These are phyloP conservation scores for Balansia obtecta DNA, from an alignment of 2,329 filamentous ascomycete species.

Conservation along the genomic window DNA sequence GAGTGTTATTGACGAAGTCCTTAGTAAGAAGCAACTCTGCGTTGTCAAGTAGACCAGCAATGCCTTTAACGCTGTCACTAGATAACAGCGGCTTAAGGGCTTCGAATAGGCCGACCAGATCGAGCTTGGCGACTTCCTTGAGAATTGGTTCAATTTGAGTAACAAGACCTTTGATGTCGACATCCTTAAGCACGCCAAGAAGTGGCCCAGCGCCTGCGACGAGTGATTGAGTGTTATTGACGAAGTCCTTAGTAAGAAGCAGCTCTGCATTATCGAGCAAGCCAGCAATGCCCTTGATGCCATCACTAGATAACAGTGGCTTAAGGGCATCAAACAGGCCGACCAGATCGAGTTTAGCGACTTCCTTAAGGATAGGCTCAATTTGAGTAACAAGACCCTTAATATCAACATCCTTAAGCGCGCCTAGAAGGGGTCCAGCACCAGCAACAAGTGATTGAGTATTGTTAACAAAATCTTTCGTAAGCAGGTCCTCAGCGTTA, in stretches of 20 bases:
- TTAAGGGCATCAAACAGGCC: conserved; percentile 5
- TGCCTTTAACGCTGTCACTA: conserved; percentile 12
- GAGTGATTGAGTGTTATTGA: conserved; percentile 17
- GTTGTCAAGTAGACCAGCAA: conserved; percentile 17
- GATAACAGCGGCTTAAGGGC: conserved; percentile 10
- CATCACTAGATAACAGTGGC: conserved; percentile 11
- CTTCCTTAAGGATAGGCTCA: conserved; percentile 18
- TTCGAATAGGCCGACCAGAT: conserved; percentile 3
- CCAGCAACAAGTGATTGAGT: conserved; percentile 7
- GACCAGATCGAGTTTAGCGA: conserved; percentile 4
- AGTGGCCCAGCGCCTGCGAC: conserved; percentile 18
- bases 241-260: conserved; percentile 18
- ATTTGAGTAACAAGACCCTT: conserved; percentile 8
- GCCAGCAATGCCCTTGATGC: conserved; percentile 11
- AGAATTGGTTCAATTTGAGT: conserved; percentile 17
- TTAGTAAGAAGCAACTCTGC: conserved; percentile 18
- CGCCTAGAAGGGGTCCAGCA: conserved; percentile 20
- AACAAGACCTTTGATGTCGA: conserved; percentile 12
- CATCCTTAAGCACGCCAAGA: conserved; percentile 20
- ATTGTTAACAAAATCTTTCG: conserved; percentile 12
- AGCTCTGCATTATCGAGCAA: conserved; percentile 20
- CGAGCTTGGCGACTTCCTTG: conserved; percentile 8
- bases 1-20: conserved; percentile 17
- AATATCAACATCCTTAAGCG: conserved; percentile 19
- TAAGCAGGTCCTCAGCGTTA: conserved; percentile 2